A percentile compares a stretch with the other conserved stretches of the same genome.
phyloP scores from a whole-genome alignment of 805 yeast genomes.

The Candida adriatica region DNA sequence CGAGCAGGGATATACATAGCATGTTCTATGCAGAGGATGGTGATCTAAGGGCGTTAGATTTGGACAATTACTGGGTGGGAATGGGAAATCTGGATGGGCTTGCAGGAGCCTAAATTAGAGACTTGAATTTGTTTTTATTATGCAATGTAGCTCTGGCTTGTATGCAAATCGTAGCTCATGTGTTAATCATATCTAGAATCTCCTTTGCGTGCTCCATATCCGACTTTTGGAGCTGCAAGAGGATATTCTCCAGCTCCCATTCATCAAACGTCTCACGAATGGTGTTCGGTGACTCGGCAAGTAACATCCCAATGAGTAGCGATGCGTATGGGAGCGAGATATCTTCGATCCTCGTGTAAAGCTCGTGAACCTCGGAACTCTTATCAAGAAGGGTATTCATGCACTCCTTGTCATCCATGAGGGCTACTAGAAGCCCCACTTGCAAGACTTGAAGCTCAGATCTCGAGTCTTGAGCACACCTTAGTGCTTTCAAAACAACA shows the following conservation, averaged over 20 bases:
- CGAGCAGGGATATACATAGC: no score
- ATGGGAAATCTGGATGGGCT: no score
- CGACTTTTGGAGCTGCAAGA: slow-evolving; percentile 14
- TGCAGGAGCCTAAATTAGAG: no score
- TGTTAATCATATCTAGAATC: no score
- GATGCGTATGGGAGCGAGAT: slow-evolving; percentile 14
- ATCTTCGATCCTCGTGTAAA: slow-evolving; percentile 4
- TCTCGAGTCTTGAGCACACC: not conserved
- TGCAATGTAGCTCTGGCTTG: no score
- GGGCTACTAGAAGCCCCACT: slow-evolving; percentile 19
- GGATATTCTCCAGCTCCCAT: slow-evolving; percentile 11
- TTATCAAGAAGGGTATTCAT: not conserved
- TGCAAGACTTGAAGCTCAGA: slow-evolving; percentile 14
- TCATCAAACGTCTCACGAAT: slow-evolving; percentile 9
- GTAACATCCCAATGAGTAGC: slow-evolving; percentile 14
- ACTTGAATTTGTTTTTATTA: no score
- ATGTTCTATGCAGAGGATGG: no score
- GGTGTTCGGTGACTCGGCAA: slow-evolving; percentile 1
- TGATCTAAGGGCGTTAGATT: no score
- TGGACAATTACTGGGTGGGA: no score
- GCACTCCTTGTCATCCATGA: slow-evolving; percentile 12
- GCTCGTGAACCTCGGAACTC: slow-evolving; percentile 5
- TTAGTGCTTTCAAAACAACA: slow-evolving; percentile 1
- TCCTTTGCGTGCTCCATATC: slow-evolving; percentile 15
- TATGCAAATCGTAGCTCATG: no score